Base-by-base conservation (phyloP, 164 flowering plant genomes). In the Taxillus chinensis region DNA sequence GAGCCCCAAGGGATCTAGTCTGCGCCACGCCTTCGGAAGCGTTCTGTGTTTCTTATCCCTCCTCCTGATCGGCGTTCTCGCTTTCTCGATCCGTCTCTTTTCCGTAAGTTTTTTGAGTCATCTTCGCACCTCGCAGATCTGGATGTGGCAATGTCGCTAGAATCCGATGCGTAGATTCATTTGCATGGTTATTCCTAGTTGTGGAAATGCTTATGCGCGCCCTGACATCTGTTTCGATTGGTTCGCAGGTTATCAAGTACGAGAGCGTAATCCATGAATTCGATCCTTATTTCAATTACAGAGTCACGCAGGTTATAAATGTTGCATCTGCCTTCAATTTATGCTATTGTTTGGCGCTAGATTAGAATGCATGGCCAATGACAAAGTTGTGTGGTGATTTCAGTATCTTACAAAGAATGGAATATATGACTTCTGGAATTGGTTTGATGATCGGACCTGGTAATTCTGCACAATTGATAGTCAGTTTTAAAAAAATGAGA, bases 381-480 rank as follows among this genome's bases (percentile, higher is more conserved):
- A 48, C 51, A 11, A 48, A 11, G 12, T 48, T 69, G 37, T 67
- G 61, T 78, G 5, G 68, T 72, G 62, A 64, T 85, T 80, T 77
- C 96, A 90, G 98, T 90, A 70, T 69, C 86, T 93, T 43, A 75
- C 83, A 8, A 91, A 89, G 81, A 87, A 77, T 67, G 99, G 99
- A 62, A 89, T 95, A 68, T 95, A 91, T 74, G 97, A 91, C 69
- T 95, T 95, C 69, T 95, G 99, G 99, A 95, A 95, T 67, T 95
- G 97, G 97, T 95, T 95, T 82, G 99, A 91, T 73, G 99, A 95
- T 69, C 83, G 99, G 17, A 95, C 99, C 59, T 95, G 99, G 99
- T 91, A 89, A 82, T 61, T 45, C 38, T 8, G 58, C 2, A 7
- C 13, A 55, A 27, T 27, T 27, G 27, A 46, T 39, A 14, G 16